phyloP scores from a whole-genome alignment of 176 grass and related monocot species.

The Oryza meridionalis region DNA sequence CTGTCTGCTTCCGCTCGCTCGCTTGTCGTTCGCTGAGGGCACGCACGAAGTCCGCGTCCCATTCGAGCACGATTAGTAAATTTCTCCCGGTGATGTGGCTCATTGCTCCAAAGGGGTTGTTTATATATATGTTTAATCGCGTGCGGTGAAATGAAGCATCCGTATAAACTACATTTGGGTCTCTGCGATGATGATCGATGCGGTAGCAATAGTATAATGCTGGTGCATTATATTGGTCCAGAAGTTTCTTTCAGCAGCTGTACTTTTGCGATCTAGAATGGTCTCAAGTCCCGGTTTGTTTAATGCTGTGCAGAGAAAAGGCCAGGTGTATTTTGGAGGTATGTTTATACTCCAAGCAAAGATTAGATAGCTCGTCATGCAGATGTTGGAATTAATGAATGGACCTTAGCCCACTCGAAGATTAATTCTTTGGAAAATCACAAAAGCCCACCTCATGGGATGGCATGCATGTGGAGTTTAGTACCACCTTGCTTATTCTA shows the following conservation, averaged over 20 bases:
- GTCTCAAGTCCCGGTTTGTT: conserved; percentile 7
- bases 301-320: background rate
- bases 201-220: background rate
- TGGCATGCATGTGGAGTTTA: too few species aligned
- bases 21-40: conserved; percentile 19
- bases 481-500: too few species aligned
- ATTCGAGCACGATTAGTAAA: conserved; percentile 24
- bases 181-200: background rate
- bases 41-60: conserved; percentile 35
- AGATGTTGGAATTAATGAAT: too few species aligned
- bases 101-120: background rate
- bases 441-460: too few species aligned
- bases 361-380: background rate
- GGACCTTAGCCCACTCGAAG: too few species aligned
- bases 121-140: conserved; percentile 28
- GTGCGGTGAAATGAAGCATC: conserved; percentile 57
- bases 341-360: conserved; percentile 59
- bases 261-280: conserved; percentile 40
- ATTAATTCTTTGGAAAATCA: too few species aligned
- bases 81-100: conserved; percentile 14
- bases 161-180: background rate
- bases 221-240: background rate
- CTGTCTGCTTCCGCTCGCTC: conserved; percentile 4
- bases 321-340: conserved; percentile 29
- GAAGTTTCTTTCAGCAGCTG: conserved; percentile 15